These are phyloP conservation scores for Gnomoniopsis smithogilvyi DNA, from an alignment of 2,329 filamentous ascomycete species.

Conservation along the genomic window DNA sequence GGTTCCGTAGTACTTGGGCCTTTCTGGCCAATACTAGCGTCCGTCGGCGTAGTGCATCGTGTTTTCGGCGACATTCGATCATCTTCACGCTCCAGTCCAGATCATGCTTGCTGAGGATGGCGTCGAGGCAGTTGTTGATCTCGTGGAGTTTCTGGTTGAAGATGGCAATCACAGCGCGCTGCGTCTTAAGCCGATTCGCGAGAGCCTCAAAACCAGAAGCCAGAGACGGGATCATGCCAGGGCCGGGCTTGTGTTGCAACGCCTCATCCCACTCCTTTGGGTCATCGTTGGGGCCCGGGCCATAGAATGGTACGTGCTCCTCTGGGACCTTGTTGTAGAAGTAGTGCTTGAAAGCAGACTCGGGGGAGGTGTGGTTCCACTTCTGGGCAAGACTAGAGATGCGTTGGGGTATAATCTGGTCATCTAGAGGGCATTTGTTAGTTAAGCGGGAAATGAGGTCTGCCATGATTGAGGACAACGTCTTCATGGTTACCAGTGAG, in stretches of 20 bases:
- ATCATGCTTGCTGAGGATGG: slow-evolving; percentile 73
- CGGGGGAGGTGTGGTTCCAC: slow-evolving; percentile 67
- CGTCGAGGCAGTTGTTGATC: slow-evolving; percentile 71
- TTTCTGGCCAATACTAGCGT: slow-evolving; percentile 73
- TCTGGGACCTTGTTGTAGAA: slow-evolving; percentile 84
- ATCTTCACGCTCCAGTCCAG: slow-evolving; percentile 72
- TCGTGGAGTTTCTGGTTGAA: slow-evolving; percentile 73
- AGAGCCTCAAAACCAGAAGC: slow-evolving; percentile 71
- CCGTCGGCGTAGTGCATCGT: slow-evolving; percentile 69
- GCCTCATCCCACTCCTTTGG: slow-evolving; percentile 82
- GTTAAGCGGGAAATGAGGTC: not conserved
- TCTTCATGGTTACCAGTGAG: not conserved
- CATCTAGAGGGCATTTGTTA: slow-evolving; percentile 39
- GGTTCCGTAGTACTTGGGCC: slow-evolving; percentile 76
- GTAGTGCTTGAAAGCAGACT: slow-evolving; percentile 76
- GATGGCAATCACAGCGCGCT: slow-evolving; percentile 65
- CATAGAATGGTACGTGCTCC: slow-evolving; percentile 71
- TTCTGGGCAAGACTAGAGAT: slow-evolving; percentile 68
- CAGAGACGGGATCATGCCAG: slow-evolving; percentile 73
- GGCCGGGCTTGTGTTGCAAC: slow-evolving; percentile 72
- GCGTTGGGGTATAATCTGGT: slow-evolving; percentile 73
- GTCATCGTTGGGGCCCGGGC: slow-evolving; percentile 67
- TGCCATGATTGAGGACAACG: slow-evolving; percentile 1
- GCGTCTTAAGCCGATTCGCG: slow-evolving; percentile 67
- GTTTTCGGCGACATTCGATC: slow-evolving; percentile 68